phyloP scores from a whole-genome alignment of 2,329 filamentous ascomycete species.

The Colletotrichum coccodes region DNA sequence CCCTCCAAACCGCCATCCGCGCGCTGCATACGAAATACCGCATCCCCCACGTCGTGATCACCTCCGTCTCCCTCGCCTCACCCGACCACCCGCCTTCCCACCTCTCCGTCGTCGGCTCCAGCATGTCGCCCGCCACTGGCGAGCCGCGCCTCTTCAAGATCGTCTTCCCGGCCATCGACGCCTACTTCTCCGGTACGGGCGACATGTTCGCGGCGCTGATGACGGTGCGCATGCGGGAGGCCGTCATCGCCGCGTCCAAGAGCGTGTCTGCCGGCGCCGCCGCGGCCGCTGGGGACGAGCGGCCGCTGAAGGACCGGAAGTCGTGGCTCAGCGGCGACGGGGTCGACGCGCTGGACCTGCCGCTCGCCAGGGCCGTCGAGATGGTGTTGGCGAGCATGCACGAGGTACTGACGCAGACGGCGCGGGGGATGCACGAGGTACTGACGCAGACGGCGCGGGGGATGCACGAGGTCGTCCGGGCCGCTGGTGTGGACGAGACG shows the following conservation, averaged over 20 bases:
- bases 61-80: constrained; percentile 79
- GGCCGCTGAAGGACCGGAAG: constrained; percentile 58
- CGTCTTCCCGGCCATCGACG: constrained; percentile 85
- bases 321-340: constrained; percentile 84
- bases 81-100: constrained; percentile 59
- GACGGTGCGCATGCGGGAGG: constrained; percentile 87
- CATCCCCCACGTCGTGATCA: constrained; percentile 91
- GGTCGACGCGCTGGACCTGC: constrained; percentile 76
- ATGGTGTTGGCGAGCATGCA: constrained; percentile 96
- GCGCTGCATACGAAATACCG: constrained; percentile 79
- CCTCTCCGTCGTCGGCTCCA: constrained; percentile 82
- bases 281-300: not conserved
- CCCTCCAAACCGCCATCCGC: constrained; percentile 78
- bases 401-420: constrained; percentile 77
- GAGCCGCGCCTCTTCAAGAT: constrained; percentile 87
- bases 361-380: constrained; percentile 84
- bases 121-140: constrained; percentile 59
- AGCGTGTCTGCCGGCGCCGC: constrained; percentile 34
- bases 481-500: constrained; percentile 53
- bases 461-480: constrained; percentile 63
- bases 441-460: constrained; percentile 75
- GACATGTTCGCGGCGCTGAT: constrained; percentile 98
- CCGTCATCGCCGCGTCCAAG: constrained; percentile 61
- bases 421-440: constrained; percentile 80
- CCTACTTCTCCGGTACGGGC: constrained; percentile 95